Conservation (phyloP, 2,329 filamentous ascomycete species). For the Dactylonectria macrodidyma region DNA sequence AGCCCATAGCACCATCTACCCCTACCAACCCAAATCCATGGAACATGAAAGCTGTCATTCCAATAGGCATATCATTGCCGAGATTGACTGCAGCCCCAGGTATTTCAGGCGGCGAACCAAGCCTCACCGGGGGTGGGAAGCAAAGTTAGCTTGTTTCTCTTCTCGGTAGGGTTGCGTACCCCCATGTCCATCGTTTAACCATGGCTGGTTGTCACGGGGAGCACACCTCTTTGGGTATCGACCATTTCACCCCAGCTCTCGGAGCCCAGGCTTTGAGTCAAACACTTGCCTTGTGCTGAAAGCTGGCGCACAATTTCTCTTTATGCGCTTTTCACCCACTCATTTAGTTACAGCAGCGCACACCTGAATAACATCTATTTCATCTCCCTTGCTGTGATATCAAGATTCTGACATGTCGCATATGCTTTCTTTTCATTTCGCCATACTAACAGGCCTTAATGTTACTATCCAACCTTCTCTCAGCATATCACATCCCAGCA, state of each 20-base stretch:
- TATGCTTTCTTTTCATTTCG: neutral
- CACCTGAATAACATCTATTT: neutral
- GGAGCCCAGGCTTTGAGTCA: neutral
- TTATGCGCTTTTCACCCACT: neutral
- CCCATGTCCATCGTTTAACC: neutral
- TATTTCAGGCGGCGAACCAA: neutral
- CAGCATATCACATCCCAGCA: neutral
- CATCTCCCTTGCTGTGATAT: neutral
- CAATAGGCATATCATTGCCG: neutral
- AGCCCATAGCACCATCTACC: neutral
- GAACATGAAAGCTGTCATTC: neutral
- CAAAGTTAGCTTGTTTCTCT: neutral
- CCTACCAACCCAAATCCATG: neutral
- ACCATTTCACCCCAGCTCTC: neutral
- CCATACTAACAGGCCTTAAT: neutral
- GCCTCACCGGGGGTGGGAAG: neutral
- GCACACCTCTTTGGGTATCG: neutral
- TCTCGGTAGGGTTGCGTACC: neutral
- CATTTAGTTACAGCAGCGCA: neutral
- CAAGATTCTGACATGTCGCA: neutral
- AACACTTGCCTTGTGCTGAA: neutral
- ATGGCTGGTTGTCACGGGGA: neutral
- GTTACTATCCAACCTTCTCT: neutral
- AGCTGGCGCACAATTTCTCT: neutral
- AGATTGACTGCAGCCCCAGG: neutral